Base-by-base conservation (phyloP, 306 rosid genomes). In the Urtica urens region DNA sequence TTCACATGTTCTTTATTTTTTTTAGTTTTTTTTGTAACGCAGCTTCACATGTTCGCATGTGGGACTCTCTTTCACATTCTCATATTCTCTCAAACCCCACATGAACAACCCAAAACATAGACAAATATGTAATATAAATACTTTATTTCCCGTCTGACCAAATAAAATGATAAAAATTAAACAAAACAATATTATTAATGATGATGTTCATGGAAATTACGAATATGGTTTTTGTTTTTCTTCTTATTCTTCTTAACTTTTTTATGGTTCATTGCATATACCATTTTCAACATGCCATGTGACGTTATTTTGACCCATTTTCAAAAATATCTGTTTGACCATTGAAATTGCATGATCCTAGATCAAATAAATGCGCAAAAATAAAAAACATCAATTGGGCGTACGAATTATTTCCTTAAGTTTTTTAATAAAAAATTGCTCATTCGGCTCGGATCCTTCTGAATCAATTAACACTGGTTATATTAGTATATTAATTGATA, bases 1-100 rank as follows among this genome's bases (percentile, higher is more conserved):
- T 50, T 76, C 86, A 83, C 90, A 67, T 83, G 83, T 64, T 33
- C 54, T n/a, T n/a, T n/a, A n/a, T n/a, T n/a, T n/a, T n/a, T n/a
- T 45, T 21, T 45, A 42, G 28, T n/a, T n/a, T n/a, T n/a, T 15
- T 33, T 16, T 29, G 20, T 38, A 59, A 46, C 55, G 70, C 62
- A 41, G 28, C 40, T 50, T 76, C 86, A 83, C 90, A 67, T 83
- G 83, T 64, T 33, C 54, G 64, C 94, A 77, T 72, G 79, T 80
- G 90, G 74, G 78, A 20, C 52, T 54, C 60, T 67, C 63, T 42
- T n/a, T n/a, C n/a, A n/a, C 49, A 41, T 44, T 24, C 58, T 57
- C 34, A 38, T 58, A 35, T 49, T 62, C 74, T 34, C 56, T n/a
- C n/a, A n/a, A 15, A 35, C 7, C 74, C 69, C 67, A 77, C 85